Evolutionary conservation across 176 grass and related monocot species (phyloP), one percentile per base, ranked within the genome.

Genomic region (Carex littledalei): DNA sequence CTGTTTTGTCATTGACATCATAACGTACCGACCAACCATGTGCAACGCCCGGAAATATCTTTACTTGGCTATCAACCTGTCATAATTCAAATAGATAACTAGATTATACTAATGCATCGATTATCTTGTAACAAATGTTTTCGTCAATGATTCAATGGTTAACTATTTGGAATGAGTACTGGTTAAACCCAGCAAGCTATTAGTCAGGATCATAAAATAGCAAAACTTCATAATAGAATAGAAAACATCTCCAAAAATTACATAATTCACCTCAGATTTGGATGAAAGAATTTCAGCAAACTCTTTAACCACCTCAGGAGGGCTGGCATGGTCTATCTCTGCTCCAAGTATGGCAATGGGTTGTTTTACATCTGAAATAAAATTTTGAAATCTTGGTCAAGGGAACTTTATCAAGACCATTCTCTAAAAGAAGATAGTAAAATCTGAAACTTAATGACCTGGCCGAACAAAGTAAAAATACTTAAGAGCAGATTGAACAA

Each of bases 301-400:
- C 63, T 87, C 84, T 67, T 84, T 90, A 41, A 90, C 8, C 69
- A 90, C 13, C 79, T 81, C 89, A 66, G 81, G 85, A 67, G 89
- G 81, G 54, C 39, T 70, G 21, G 6, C 3, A 16, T 39, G 13
- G 67, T 90, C 89, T 43, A 26, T 61, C 78, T 90, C 89, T 70
- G 89, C 80, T 62, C 85, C 89, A 58, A 90, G 89, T 66, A 90
- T 85, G 41, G 81, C 43, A 76, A 87, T 87, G 6, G 80, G 89
- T 35, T 85, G 65, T 81, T 90, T 90, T 57, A 90, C 64, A 72
- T 61, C 89, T 90, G 74, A n/a, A 60, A 57, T 20, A 47, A 49
- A 87, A 14, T 79, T 55, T 60, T 13, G 7, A 86, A 71, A 59
- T n/a, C 18, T 20, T 67, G 2, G 34, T 58, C 57, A 85, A 74